phyloP scores from a whole-genome alignment of 192 early-diverging fungal species.

The Piromyces finnis region DNA sequence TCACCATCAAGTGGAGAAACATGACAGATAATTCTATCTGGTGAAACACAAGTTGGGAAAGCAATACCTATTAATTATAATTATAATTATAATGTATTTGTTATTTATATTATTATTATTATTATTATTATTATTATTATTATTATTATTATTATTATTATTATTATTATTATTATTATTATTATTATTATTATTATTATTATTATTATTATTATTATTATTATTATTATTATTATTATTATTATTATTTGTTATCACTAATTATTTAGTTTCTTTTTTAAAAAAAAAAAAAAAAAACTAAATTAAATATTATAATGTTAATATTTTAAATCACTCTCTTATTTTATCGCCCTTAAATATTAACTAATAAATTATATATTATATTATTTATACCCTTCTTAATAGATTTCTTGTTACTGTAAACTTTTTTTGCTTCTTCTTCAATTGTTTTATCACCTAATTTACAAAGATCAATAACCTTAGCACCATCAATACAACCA shows the following conservation, averaged over 20 bases:
- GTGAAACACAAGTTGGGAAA: slow-evolving; percentile 70
- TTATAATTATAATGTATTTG: no score
- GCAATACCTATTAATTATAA: slow-evolving; percentile 36
- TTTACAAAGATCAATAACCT: slow-evolving; percentile 69
- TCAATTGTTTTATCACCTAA: slow-evolving; percentile 71
- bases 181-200: no score
- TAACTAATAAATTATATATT: no score
- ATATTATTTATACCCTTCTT: slow-evolving; percentile 51
- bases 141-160: not conserved
- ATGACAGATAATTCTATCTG: slow-evolving; percentile 70
- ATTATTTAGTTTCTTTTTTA: no score
- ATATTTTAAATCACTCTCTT: no score
- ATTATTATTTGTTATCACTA: no score
- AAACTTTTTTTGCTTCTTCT: slow-evolving; percentile 59
- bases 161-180: no score
- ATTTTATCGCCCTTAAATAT: no score
- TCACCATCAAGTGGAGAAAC: slow-evolving; percentile 66
- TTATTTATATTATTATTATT: slow-evolving; percentile 4
- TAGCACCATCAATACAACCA: slow-evolving; percentile 58
- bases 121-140: slow-evolving; percentile 1
- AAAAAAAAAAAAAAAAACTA: no score
- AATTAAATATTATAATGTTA: no score
- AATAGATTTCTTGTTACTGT: slow-evolving; percentile 50
- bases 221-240: no score
- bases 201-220: no score